phyloP scores from a whole-genome alignment of 164 flowering plant species.

The Umbilicus rupestris region DNA sequence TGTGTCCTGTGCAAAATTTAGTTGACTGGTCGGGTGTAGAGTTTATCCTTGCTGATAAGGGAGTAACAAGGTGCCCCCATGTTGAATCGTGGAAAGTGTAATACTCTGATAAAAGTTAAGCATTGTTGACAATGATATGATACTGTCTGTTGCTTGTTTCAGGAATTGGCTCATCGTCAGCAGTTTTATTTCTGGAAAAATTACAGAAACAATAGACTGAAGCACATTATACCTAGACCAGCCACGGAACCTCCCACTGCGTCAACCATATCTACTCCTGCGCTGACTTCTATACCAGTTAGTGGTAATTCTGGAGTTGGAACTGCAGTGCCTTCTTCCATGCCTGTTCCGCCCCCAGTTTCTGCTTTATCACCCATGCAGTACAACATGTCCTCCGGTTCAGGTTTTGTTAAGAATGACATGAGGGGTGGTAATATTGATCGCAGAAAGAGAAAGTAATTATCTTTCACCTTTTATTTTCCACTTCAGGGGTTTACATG shows the following conservation, averaged over 20 bases:
- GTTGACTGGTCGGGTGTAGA: background rate
- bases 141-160: slow-evolving; percentile 4
- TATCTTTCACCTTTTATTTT: background rate
- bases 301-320: slow-evolving; percentile 22
- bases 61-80: too few relatives aligned
- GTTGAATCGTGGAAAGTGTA: too few relatives aligned
- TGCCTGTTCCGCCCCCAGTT: slow-evolving; percentile 15
- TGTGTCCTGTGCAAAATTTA: too few relatives aligned
- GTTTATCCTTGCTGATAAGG: background rate
- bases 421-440: slow-evolving; percentile 52
- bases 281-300: slow-evolving; percentile 31
- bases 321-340: slow-evolving; percentile 22
- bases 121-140: too few relatives aligned
- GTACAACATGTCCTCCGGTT: slow-evolving; percentile 47
- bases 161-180: slow-evolving; percentile 97
- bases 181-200: slow-evolving; percentile 95
- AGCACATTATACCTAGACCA: slow-evolving; percentile 78
- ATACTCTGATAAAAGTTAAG: too few relatives aligned
- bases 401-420: slow-evolving; percentile 48
- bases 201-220: slow-evolving; percentile 78
- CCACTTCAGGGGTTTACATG: background rate
- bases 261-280: slow-evolving; percentile 31
- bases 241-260: slow-evolving; percentile 58
- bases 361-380: slow-evolving; percentile 70
- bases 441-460: slow-evolving; percentile 81